phyloP scores from a whole-genome alignment of 1,284 basidiomycete genomes.

The Sporisorium exsertum region DNA sequence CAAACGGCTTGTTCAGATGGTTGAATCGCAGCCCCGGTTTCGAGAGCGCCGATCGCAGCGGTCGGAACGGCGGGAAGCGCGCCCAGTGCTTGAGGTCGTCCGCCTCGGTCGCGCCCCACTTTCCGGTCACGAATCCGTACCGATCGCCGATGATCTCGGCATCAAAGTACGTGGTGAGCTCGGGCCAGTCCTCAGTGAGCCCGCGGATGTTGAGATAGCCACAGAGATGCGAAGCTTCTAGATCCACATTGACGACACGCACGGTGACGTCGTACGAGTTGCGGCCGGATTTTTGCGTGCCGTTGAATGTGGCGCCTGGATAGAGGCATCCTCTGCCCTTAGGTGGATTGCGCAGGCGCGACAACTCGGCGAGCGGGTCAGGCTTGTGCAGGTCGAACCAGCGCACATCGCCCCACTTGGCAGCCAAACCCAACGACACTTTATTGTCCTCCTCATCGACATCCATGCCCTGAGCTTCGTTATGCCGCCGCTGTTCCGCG shows the following conservation, averaged over 20 bases:
- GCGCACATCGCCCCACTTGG: conserved; percentile 22
- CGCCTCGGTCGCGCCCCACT: conserved; percentile 65
- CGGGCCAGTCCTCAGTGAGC: conserved; percentile 68
- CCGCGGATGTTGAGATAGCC: conserved; percentile 68
- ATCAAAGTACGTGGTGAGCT: conserved; percentile 68
- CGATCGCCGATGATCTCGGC: conserved; percentile 65
- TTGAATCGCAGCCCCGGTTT: conserved; percentile 55
- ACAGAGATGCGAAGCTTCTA: conserved; percentile 60
- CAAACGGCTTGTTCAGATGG: conserved; percentile 67
- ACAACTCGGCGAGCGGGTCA: conserved; percentile 53
- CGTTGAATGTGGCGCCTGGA: conserved; percentile 63
- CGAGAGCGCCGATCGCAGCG: conserved; percentile 39
- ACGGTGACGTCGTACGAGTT: conserved; percentile 66
- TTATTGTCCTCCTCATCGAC: conserved; percentile 14
- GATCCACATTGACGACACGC: conserved; percentile 64
- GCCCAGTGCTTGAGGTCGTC: conserved; percentile 67
- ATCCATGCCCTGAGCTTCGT: conserved; percentile 9
- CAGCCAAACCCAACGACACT: conserved; percentile 7
- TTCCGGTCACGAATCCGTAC: conserved; percentile 61
- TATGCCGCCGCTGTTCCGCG: not conserved
- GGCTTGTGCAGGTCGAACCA: conserved; percentile 55
- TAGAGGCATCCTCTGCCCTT: conserved; percentile 58
- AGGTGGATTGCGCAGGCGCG: conserved; percentile 36
- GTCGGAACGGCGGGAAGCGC: conserved; percentile 58
- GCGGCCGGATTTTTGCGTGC: conserved; percentile 62